Percentiles rank a stretch among this genome's conserved stretches.
These are phyloP conservation scores for Penicillium sp. DNA, from an alignment of 2,329 filamentous ascomycete genomes.

Conservation along the genomic window DNA sequence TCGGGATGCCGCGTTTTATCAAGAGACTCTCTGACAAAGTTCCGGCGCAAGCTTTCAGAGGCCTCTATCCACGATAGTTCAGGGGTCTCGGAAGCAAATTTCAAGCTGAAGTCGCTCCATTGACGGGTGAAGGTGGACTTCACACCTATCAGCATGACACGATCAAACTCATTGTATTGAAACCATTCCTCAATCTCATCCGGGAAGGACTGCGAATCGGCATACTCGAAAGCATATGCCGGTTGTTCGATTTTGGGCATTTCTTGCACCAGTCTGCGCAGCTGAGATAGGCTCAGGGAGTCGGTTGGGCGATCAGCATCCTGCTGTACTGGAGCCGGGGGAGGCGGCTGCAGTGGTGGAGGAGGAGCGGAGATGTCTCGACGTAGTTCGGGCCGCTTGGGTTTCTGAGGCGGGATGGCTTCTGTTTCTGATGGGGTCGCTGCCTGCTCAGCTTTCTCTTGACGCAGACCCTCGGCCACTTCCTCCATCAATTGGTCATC, in stretches of 20 bases:
- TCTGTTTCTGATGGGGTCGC: constrained; percentile 12
- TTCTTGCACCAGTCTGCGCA: constrained; percentile 73
- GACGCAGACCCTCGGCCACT: constrained; percentile 42
- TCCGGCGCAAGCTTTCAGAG: constrained; percentile 54
- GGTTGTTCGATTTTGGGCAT: constrained; percentile 70
- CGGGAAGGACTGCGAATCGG: constrained; percentile 72
- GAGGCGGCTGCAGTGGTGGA: constrained; percentile 50
- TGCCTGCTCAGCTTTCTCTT: constrained; percentile 35
- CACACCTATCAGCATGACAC: constrained; percentile 74
- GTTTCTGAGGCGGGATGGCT: constrained; percentile 21
- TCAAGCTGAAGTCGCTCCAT: constrained; percentile 64
- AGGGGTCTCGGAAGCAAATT: constrained; percentile 36
- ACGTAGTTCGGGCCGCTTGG: constrained; percentile 41
- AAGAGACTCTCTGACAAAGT: constrained; percentile 46
- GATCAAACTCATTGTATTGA: constrained; percentile 84
- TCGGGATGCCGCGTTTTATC: constrained; percentile 44
- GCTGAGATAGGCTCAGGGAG: constrained; percentile 75
- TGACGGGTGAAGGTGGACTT: constrained; percentile 77
- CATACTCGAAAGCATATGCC: constrained; percentile 85
- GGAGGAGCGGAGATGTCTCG: constrained; percentile 45
- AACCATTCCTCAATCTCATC: constrained; percentile 99
- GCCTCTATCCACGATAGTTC: constrained; percentile 69
- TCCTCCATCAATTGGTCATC: constrained; percentile 50
- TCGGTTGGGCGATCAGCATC: constrained; percentile 55
- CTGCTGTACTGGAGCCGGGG: constrained; percentile 50